phyloP scores from a whole-genome alignment of 2,329 filamentous ascomycete genomes.

The Epichloe scottii region DNA sequence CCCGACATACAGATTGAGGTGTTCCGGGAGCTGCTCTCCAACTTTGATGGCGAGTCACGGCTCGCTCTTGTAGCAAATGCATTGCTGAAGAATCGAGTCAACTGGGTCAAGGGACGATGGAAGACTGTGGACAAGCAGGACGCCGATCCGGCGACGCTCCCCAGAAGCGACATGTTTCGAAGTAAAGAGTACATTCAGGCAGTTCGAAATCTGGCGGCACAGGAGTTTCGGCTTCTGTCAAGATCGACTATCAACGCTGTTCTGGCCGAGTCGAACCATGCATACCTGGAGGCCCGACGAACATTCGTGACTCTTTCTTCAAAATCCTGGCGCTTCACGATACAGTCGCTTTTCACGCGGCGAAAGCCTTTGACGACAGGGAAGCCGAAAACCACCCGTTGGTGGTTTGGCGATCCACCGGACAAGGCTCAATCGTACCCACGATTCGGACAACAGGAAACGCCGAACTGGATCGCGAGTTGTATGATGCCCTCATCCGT shows the following conservation, averaged over 20 bases:
- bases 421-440: constrained; percentile 44
- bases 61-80: constrained; percentile 67
- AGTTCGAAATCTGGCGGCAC: constrained; percentile 53
- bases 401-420: constrained; percentile 46
- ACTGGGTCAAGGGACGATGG: constrained; percentile 60
- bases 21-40: constrained; percentile 67
- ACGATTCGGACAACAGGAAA: constrained; percentile 54
- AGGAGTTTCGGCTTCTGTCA: constrained; percentile 65
- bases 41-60: constrained; percentile 63
- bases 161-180: constrained; percentile 54
- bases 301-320: constrained; percentile 56
- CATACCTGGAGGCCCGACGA: constrained; percentile 58
- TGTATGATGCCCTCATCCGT: constrained; percentile 43
- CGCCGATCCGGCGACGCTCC: constrained; percentile 26
- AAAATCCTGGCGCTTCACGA: constrained; percentile 66
- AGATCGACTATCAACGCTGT: constrained; percentile 66
- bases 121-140: constrained; percentile 29
- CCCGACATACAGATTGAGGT: constrained; percentile 73
- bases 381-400: constrained; percentile 49
- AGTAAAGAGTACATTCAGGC: constrained; percentile 55
- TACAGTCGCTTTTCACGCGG: constrained; percentile 58
- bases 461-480: constrained; percentile 48
- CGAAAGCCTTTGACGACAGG: constrained; percentile 42
- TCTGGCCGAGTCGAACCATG: constrained; percentile 68
- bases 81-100: constrained; percentile 57